Conservation (phyloP, 345 rosid species). For the Citrus cavaleriei region DNA sequence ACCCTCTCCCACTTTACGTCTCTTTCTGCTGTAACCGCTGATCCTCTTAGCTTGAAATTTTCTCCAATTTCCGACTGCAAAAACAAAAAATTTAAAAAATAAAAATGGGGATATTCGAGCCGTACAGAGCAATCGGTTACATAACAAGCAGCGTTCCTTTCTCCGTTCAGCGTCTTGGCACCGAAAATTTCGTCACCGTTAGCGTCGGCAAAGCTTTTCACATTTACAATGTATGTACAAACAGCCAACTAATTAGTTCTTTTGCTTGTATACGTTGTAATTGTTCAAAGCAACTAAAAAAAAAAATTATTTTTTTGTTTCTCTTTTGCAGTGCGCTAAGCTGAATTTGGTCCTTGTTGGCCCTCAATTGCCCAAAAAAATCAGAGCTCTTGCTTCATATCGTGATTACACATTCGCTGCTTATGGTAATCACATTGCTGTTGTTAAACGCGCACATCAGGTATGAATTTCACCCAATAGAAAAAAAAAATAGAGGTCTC, state of each 20-base stretch:
- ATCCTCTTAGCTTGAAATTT: background rate
- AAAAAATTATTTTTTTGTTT: background rate
- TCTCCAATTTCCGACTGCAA: background rate
- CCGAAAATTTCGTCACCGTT: conserved; percentile 89
- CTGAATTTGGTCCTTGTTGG: conserved; percentile 75
- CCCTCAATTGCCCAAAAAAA: conserved; percentile 83
- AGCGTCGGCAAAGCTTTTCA: conserved; percentile 94
- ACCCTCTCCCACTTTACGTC: background rate
- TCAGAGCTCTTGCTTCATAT: conserved; percentile 80
- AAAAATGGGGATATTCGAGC: conserved; percentile 89
- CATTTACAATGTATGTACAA: conserved; percentile 54
- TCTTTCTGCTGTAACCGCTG: background rate
- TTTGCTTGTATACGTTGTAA: background rate
- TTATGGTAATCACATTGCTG: conserved; percentile 62
- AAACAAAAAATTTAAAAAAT: background rate
- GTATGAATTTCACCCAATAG: conserved; percentile 21
- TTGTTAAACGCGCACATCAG: conserved; percentile 82
- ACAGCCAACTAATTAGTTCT: background rate
- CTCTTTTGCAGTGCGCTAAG: conserved; percentile 70
- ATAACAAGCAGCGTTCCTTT: conserved; percentile 77
- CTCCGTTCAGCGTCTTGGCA: conserved; percentile 84
- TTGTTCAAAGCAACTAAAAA: background rate
- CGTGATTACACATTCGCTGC: conserved; percentile 92
- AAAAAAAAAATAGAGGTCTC: background rate
- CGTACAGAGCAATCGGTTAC: conserved; percentile 87